Base-by-base conservation (phyloP, 257 asterid species). In the Striga asiatica region DNA sequence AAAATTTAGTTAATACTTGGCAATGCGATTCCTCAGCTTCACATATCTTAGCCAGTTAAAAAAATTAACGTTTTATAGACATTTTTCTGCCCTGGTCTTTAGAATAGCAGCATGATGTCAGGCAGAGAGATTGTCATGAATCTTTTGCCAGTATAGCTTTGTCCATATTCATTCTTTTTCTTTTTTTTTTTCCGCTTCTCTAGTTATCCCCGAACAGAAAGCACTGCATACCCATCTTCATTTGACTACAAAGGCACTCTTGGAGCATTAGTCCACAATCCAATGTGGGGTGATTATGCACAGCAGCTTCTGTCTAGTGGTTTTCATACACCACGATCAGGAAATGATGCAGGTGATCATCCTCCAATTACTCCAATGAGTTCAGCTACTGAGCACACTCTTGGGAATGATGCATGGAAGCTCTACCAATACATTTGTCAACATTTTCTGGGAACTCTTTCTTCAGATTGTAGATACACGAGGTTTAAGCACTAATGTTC, bases 201-300 rank as follows among this genome's bases (percentile, higher is more conserved):
- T 56, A 88, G 97, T 74, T 88, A 88, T 68, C 97, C 96, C 50
- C 89, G 97, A 50, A 88, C 97, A 28, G 97, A 88, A 73, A 88
- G 97, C 75, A 81, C 86, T 1, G 97, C 97, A 49, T 88, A 84
- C 74, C 95, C 97, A 65, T 71, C 88, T 66, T 88, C 97, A 23
- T 88, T 88, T 70, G 95, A 88, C 64, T 88, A 79, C 65, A 81
- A 69, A 66, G 93, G 93, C 71, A 70, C 93, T 53, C 88, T 88
- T 56, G 89, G 78, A 56, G 73, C 80, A 28, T 74, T 84, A 42
- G 73, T 49, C 22, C 71, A 70, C 62, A 84, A 73, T 71, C 73
- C 81, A 47, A 71, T 32, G 21, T 82, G 81, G 80, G 84, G 93
- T 67, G 75, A 75, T 76, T 81, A 73, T 60, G 93, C 78, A 52